Percentiles rank a stretch among this genome's conserved stretches.
Evolutionary conservation across 164 flowering plant genomes (phyloP).

Genomic region (Aristolochia contorta): DNA sequence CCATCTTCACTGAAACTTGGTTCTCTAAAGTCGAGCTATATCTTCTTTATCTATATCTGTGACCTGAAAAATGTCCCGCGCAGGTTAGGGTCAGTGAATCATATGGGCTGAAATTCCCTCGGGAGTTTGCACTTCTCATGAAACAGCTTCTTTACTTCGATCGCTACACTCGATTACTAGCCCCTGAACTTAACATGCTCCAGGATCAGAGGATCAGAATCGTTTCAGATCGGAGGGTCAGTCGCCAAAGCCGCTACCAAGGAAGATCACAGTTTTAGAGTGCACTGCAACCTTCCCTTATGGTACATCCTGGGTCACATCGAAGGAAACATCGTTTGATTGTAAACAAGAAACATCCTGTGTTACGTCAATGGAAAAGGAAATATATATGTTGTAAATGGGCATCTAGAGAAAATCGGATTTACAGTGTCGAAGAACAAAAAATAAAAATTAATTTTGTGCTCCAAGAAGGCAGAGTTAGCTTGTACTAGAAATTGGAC

Average conservation of each 20-base stretch:
- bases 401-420: too few species aligned
- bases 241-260: background rate
- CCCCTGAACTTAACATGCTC: conserved; percentile 90
- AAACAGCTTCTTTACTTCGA: conserved; percentile 93
- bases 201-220: conserved; percentile 78
- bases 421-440: too few species aligned
- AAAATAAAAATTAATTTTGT: too few species aligned
- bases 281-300: background rate
- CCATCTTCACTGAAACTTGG: too few species aligned
- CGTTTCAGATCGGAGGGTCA: conserved; percentile 41
- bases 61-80: background rate
- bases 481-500: too few species aligned
- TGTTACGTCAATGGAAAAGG: too few species aligned
- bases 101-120: conserved; percentile 82
- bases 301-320: too few species aligned
- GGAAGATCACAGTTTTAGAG: background rate
- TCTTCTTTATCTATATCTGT: background rate
- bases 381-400: too few species aligned
- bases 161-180: conserved; percentile 80
- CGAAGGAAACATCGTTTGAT: too few species aligned
- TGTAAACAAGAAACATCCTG: too few species aligned
- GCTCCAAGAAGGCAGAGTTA: too few species aligned
- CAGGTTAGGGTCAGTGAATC: conserved; percentile 93
- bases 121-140: conserved; percentile 93
- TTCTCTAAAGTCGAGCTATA: too few species aligned